These are phyloP conservation scores for Periconia sp. DNA, from an alignment of 2,329 filamentous ascomycete genomes.

Conservation along the genomic window DNA sequence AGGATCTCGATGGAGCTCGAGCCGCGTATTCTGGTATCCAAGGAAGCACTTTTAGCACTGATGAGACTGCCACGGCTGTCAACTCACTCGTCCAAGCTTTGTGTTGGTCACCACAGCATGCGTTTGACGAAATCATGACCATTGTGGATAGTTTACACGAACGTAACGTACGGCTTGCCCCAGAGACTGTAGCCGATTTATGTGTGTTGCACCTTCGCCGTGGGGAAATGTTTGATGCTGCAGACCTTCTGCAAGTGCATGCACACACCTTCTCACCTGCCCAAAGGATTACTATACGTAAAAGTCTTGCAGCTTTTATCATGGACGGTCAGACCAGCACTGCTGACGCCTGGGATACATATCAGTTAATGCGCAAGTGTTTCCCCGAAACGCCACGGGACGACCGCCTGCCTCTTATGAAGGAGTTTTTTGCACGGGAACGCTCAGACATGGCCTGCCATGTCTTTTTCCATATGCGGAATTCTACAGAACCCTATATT, in stretches of 20 bases:
- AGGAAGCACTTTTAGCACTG: constrained; percentile 55
- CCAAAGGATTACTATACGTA: constrained; percentile 68
- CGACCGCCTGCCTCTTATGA: constrained; percentile 73
- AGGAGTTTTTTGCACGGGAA: constrained; percentile 74
- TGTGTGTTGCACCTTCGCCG: constrained; percentile 72
- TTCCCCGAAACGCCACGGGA: constrained; percentile 66
- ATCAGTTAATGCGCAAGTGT: constrained; percentile 59
- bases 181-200: constrained; percentile 74
- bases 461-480: constrained; percentile 93
- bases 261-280: constrained; percentile 68
- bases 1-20: constrained; percentile 71
- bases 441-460: constrained; percentile 83
- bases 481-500: constrained; percentile 63
- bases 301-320: constrained; percentile 69
- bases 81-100: constrained; percentile 74
- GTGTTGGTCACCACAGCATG: constrained; percentile 60
- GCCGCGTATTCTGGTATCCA: constrained; percentile 66
- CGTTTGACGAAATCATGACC: constrained; percentile 71
- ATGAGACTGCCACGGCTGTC: constrained; percentile 63
- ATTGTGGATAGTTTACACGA: constrained; percentile 74
- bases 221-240: constrained; percentile 76
- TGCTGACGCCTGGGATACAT: constrained; percentile 63
- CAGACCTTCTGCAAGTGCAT: constrained; percentile 79
- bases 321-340: constrained; percentile 67
- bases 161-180: constrained; percentile 67